phyloP scores from a whole-genome alignment of 768 basidiomycete species.

The Neoboletus subvelutipes region DNA sequence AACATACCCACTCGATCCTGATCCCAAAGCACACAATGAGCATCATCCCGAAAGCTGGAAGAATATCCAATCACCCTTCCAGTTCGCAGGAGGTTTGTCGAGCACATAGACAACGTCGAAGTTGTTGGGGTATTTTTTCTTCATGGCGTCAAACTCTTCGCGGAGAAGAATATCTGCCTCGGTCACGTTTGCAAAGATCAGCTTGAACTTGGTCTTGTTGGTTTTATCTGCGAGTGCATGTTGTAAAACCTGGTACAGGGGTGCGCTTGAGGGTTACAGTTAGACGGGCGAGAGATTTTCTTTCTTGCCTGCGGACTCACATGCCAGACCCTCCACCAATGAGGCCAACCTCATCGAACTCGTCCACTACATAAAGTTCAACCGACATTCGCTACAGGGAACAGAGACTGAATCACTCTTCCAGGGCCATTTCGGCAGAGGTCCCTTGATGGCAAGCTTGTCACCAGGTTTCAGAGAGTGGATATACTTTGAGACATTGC shows the following conservation, averaged over 20 bases:
- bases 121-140: conserved; percentile 64
- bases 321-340: conserved; percentile 96
- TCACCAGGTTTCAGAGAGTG: conserved; percentile 80
- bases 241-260: conserved; percentile 77
- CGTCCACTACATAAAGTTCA: conserved; percentile 55
- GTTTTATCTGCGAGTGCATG: conserved; percentile 68
- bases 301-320: conserved; percentile 39
- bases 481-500: conserved; percentile 84
- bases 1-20: conserved; percentile 74
- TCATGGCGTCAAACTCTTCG: conserved; percentile 69
- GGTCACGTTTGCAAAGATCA: conserved; percentile 88
- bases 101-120: conserved; percentile 86
- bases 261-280: conserved; percentile 51
- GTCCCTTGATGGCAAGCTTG: conserved; percentile 85
- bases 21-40: conserved; percentile 6
- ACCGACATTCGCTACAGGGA: background rate
- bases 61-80: conserved; percentile 50
- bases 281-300: background rate
- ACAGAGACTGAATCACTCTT: conserved; percentile 48
- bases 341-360: conserved; percentile 82
- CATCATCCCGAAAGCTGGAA: background rate
- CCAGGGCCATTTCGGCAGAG: conserved; percentile 84
- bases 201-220: conserved; percentile 94
- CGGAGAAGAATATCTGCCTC: conserved; percentile 89
- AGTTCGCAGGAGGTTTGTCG: conserved; percentile 64